Base-by-base conservation (phyloP, 2,329 filamentous ascomycete genomes). In the Acrodontium crateriforme region DNA sequence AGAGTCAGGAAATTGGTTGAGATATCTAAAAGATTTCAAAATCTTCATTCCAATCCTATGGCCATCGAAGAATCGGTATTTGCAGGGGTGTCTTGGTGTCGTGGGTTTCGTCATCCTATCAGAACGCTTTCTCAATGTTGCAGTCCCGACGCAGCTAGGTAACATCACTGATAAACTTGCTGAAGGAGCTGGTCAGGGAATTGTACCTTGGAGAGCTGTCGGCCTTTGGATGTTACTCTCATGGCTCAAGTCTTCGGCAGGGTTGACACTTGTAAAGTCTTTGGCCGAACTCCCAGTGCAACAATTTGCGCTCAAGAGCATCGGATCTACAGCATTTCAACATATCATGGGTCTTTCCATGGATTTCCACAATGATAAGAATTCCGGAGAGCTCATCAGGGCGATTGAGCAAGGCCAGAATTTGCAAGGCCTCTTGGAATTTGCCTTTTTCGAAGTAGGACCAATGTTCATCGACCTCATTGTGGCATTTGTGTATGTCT, bases 91-190 rank as follows among this genome's bases (percentile, higher is more conserved):
- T 29, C 69, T 79, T 12, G 56, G 68, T 8, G 60, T 79, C 3
- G 74, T 89, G 24, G 67, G 68, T 1, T 23, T 79, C 2, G 78
- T 78, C 40, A 60, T 89, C 13, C 50, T 84, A n/a, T 59, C 64
- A 28, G 69, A 74, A 30, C 82, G 85, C 38, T 69, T 69, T 4
- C 59, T 91, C 27, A 81, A 84, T 41, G 60, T 92, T 9, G 57
- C 91, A 22, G 71, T 83, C 17, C 83, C 83, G n/a, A 69, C 78
- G 12, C 80, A 89, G 47, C 70, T 87, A 17, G 83, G 82, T 38
- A 71, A 80, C 32, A 74, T 92, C 37, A 75, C 81, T 38, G 72
- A 89, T 44, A 69, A 69, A 35, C 57, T 91, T 13, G 63, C 63
- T 16, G 59, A 62, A 6, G 50, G 45, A 18, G 61, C 65, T 22